Base-by-base conservation (phyloP, 805 yeast genomes). In the Candida fluviatilis region DNA sequence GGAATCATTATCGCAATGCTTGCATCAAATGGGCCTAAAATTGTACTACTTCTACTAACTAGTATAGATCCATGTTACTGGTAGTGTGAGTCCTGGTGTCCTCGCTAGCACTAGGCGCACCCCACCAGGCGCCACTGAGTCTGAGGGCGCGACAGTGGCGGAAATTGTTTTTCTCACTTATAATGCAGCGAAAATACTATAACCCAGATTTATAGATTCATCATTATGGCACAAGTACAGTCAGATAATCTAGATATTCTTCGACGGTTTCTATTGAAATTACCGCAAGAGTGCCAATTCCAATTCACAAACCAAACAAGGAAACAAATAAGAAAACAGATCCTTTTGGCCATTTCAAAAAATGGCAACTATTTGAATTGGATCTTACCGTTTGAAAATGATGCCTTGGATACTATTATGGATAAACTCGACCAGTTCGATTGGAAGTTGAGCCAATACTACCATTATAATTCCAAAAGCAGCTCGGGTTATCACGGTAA, bases 401-500 rank as follows among this genome's bases (percentile, higher is more conserved):
- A 12, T 12, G 3, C 23, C 8, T 15, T 23, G 18, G 35, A 33
- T 8, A 26, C 7, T 26, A 12, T 12, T 13, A 26, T 26, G 29
- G n/a, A 5, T 5, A 33, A 36, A 19, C 33, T 63, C 4, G 64
- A 54, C 5, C 57, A 57, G 18, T 52, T 48, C 40, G 50, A 63
- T 34, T 65, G 71, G 70, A 57, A 50, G 45, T 56, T 61, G 34
- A 26, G 52, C 16, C 50, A 55, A 21, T 64, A 66, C 42, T 58
- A 60, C 46, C 49, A 49, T 29, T 25, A 12, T 12, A 16, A n/a
- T 12, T 18, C 31, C 4, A 16, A 16, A 17, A 13, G 26, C 18
- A 6, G 11, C 6, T 34, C 24, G 43, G 47, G 25, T 4, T 58
- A 52, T 42, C 95, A 86, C 52, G 69, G 75, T 15, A 75, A 79